Base-by-base conservation (phyloP, 768 basidiomycete genomes). In the Tubosaeta sp. region DNA sequence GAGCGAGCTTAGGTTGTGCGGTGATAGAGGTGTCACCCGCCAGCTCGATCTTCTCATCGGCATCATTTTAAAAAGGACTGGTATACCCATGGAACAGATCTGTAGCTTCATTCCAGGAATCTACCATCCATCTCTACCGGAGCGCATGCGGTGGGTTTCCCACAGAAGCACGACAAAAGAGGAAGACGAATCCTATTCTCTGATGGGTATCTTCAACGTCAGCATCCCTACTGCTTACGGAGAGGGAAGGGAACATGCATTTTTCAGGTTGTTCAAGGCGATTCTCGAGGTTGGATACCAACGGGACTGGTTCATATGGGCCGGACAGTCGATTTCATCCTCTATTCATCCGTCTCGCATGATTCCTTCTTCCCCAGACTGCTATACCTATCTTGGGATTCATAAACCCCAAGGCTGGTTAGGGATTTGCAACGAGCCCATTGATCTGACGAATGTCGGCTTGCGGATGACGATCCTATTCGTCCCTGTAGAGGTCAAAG, bases 161-260 rank as follows among this genome's bases (percentile, higher is more conserved):
- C 26, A 11, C n/a, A 27, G 50, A 31, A 19, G 19, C 5, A 51
- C 50, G 10, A 51, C 50, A 3, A 37, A 34, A 9, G 37, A 26
- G 10, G 50, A 51, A 25, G 50, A 51, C n/a, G 10, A n/a, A 11
- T 33, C 50, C 1, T 51, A 51, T 17, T 45, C 35, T 1, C 19
- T 51, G 17, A 45, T 51, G 22, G 50, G 50, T 14, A 38, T 51
- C 6, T 51, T 51, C 35, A 27, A 45, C 12, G 50, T 45, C 35
- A 51, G 27, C 17, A n/a, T 51, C 26, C 26, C 35, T 11, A 38
- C 34, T 16, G 50, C 50, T 1, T 51, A 51, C 10, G 50, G 50
- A 4, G 50, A 51, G 37, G 50, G 43, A 5, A 31, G 44, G 22
- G 35, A 51, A 8, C 25, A 22, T 1, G 50, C 50, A 3, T 45